Percentiles rank a stretch among this genome's conserved stretches.
Conservation (phyloP, 768 basidiomycete genomes). For the Collybiopsis luxurians region DNA sequence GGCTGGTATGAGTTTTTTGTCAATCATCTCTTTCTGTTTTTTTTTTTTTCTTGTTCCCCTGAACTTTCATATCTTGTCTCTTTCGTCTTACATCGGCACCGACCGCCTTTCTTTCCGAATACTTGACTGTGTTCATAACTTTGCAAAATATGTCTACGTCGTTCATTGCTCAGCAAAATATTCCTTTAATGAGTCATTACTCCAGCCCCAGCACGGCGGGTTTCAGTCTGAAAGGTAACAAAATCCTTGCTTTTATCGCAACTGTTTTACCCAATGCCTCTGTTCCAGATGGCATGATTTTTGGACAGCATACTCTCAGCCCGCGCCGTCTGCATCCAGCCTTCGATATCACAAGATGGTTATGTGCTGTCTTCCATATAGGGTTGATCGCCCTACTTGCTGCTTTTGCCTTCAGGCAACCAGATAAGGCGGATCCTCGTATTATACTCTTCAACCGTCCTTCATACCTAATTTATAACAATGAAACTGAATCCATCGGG, state of each 20-base stretch:
- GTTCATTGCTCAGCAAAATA: background rate
- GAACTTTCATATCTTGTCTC: too few species aligned
- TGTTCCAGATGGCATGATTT: background rate
- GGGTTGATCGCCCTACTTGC: background rate
- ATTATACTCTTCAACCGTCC: background rate
- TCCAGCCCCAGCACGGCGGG: too few species aligned
- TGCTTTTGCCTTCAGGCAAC: background rate
- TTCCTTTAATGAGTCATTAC: background rate
- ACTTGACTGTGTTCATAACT: background rate
- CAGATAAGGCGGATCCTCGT: background rate
- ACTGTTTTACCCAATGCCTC: too few species aligned
- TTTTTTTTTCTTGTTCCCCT: background rate
- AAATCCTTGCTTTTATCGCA: too few species aligned
- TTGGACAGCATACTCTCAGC: background rate
- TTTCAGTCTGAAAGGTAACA: too few species aligned
- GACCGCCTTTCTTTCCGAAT: background rate
- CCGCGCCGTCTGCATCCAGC: slow-evolving; percentile 1
- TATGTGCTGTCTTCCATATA: background rate
- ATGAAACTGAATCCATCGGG: background rate
- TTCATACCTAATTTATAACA: background rate
- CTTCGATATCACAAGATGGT: slow-evolving; percentile 1
- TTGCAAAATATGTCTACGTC: background rate
- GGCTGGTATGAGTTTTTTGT: too few species aligned
- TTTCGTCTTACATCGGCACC: background rate
- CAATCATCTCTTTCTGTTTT: too few species aligned